Conservation (phyloP, 1,284 basidiomycete species). For the Lentinula novae-zelandiae region DNA sequence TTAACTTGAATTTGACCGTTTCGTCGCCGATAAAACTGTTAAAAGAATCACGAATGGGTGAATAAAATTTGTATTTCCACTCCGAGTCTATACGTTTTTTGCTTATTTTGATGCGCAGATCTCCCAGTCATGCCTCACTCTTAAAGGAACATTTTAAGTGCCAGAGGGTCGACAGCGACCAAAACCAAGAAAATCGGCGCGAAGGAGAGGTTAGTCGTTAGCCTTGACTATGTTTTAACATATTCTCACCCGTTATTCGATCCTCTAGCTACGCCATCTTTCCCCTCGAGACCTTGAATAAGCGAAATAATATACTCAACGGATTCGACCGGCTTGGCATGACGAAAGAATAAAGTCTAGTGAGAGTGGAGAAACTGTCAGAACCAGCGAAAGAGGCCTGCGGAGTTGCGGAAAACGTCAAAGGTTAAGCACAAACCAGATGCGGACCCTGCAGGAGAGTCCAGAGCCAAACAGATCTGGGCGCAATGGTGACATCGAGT, state of each 20-base stretch:
- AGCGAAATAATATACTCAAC: neutral
- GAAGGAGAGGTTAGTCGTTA: conserved; percentile 24
- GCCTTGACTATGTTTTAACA: neutral
- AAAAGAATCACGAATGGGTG: conserved; percentile 42
- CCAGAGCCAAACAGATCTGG: conserved; percentile 3
- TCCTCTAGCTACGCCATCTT: conserved; percentile 18
- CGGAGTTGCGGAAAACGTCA: neutral
- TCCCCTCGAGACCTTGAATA: conserved; percentile 20
- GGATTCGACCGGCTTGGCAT: conserved; percentile 6
- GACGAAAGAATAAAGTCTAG: conserved; percentile 3
- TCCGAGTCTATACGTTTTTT: neutral
- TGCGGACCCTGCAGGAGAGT: neutral
- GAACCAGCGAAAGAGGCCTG: neutral
- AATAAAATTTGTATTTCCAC: neutral
- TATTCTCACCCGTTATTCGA: neutral
- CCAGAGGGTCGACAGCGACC: conserved; percentile 11
- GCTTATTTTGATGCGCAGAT: conserved; percentile 23
- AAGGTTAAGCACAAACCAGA: neutral
- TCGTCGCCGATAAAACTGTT: conserved; percentile 34
- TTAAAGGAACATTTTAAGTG: conserved; percentile 24
- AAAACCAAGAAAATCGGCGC: conserved; percentile 24
- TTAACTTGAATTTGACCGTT: conserved; percentile 30
- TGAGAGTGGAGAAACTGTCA: conserved; percentile 23
- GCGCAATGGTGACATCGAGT: neutral
- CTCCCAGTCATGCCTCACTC: conserved; percentile 29